phyloP scores from a whole-genome alignment of 148 eudicot species.

The Gaultheria prostrata region DNA sequence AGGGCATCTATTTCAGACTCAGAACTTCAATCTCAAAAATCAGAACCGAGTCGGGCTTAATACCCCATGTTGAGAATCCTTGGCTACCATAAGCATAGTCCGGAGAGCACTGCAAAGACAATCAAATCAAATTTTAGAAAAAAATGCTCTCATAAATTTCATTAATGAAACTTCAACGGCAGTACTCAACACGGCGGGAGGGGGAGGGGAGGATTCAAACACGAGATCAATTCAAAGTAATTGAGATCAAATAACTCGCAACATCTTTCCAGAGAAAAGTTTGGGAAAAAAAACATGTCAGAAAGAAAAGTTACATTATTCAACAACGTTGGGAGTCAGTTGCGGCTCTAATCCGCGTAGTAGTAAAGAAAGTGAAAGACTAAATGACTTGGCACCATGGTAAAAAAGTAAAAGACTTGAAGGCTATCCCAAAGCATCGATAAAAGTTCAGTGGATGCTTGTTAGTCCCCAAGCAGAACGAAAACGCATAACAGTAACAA shows the following conservation, averaged over 20 bases:
- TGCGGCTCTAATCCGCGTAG: neutral
- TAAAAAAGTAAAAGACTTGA: neutral
- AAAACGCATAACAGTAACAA: neutral
- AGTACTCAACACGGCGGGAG: neutral
- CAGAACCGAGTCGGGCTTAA: constrained; percentile 77
- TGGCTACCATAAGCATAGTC: constrained; percentile 41
- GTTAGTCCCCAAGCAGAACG: neutral
- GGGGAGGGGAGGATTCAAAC: neutral
- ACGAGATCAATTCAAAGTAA: neutral
- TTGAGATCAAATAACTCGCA: neutral
- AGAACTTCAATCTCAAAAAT: constrained; percentile 92
- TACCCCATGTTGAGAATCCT: constrained; percentile 93
- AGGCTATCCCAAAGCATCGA: neutral
- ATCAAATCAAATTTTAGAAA: neutral
- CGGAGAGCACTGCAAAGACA: constrained; percentile 58
- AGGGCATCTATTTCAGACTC: constrained; percentile 31
- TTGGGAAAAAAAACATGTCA: neutral
- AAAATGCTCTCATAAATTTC: neutral
- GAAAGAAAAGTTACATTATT: neutral
- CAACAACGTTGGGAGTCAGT: neutral
- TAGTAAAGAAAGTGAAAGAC: neutral
- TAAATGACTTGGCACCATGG: neutral
- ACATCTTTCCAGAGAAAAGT: neutral
- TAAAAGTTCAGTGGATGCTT: neutral
- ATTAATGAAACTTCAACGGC: neutral